Conservation (phyloP, 768 basidiomycete genomes). For the Cytidiella melzeri region DNA sequence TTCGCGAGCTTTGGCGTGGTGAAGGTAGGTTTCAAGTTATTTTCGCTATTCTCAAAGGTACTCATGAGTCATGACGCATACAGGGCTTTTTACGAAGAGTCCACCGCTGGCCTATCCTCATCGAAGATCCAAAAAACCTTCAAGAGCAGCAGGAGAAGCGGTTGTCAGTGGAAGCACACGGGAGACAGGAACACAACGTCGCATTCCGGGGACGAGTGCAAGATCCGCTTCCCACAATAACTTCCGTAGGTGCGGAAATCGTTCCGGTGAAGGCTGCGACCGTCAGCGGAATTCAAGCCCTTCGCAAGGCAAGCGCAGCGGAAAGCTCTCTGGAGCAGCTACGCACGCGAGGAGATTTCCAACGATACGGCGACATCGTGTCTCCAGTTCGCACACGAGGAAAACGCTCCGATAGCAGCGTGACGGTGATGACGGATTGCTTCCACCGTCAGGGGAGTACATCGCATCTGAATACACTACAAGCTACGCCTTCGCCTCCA, state of each 20-base stretch:
- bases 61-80: neutral
- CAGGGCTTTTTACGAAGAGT: conserved; percentile 90
- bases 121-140: neutral
- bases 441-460: neutral
- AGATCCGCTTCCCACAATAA: conserved; percentile 18
- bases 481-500: conserved; percentile 2
- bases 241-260: conserved; percentile 25
- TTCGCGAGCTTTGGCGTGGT: conserved; percentile 97
- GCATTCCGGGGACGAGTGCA: conserved; percentile 13
- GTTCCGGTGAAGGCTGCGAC: conserved; percentile 14
- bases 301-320: conserved; percentile 48
- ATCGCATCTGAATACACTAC: neutral
- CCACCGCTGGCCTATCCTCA: conserved; percentile 85
- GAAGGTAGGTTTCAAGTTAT: conserved; percentile 47
- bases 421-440: conserved; percentile 6
- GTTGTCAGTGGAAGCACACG: neutral
- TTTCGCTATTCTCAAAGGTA: neutral
- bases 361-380: neutral
- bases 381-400: conserved; percentile 2
- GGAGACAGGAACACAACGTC: conserved; percentile 9
- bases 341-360: conserved; percentile 29
- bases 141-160: neutral
- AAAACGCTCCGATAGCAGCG: conserved; percentile 11
- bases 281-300: conserved; percentile 16
- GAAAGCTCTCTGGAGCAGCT: conserved; percentile 66